phyloP scores from a whole-genome alignment of 164 flowering plant species.

The Magnolia kwangsiensis region DNA sequence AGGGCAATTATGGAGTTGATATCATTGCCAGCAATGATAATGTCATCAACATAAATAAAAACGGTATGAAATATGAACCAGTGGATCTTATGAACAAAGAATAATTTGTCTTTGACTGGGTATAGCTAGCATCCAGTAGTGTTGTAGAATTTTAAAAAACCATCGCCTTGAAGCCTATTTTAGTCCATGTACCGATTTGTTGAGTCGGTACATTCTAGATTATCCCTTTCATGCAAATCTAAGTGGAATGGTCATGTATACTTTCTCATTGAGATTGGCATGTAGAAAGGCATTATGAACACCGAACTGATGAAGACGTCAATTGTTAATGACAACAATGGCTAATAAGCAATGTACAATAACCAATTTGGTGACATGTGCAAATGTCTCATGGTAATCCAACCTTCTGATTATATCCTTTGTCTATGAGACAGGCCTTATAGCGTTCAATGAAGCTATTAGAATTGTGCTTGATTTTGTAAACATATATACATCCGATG shows the following conservation, averaged over 20 bases:
- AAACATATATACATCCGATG: background rate
- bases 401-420: background rate
- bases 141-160: background rate
- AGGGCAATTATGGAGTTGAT: background rate
- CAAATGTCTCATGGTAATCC: too few species aligned
- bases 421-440: background rate
- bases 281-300: too few species aligned
- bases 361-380: too few species aligned
- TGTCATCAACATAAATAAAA: background rate
- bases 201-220: background rate
- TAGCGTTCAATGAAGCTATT: background rate
- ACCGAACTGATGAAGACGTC: too few species aligned
- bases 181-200: conserved; percentile 2
- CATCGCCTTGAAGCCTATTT: background rate
- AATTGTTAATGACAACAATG: too few species aligned
- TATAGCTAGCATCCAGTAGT: background rate
- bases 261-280: too few species aligned
- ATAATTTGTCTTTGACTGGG: background rate
- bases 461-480: background rate
- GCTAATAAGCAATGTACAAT: too few species aligned
- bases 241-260: too few species aligned
- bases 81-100: background rate
- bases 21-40: background rate
- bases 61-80: background rate
- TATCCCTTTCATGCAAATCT: background rate